Base-by-base conservation (phyloP, 331 rosid genomes). In the Prunus yedoensis region DNA sequence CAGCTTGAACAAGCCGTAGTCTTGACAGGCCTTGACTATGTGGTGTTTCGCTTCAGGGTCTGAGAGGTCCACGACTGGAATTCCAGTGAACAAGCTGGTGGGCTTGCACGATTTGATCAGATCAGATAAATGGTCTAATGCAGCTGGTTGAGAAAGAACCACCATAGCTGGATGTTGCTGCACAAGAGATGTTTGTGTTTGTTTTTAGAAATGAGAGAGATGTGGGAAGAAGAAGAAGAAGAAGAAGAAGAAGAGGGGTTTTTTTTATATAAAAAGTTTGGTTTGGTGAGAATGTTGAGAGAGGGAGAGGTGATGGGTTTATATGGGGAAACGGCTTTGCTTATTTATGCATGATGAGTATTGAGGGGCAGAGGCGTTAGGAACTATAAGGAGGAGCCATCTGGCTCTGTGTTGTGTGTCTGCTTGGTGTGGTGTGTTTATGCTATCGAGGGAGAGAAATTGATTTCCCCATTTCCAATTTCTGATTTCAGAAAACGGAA, bases 1-100 rank as follows among this genome's bases (percentile, higher is more conserved):
- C 2, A 87, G 81, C 83, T 91, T 93, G 72, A 93, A 93, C 65
- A 93, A 79, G 0, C 98, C 98, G 30, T 83, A 75, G 7, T 91
- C 95, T 17, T 89, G 77, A 32, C 88, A 85, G 38, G 97, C 98
- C 30, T 79, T 76, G 11, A 88, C 92, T 9, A 91, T 82, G 1
- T 41, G 79, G 25, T 71, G 71, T 53, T 81, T 87, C 20, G 96
- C 96, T 0, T 83, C 81, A 0, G 94, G 90, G 83, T 79, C 25
- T 0, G 85, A 74, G 60, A 88, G 89, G 80, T 93, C 86, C 21
- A 93, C 82, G 28, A 81, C 84, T 5, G 98, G 98, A 65, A 91
- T 82, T 58, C 71, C 89, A 10, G 70, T 14, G 77, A 80, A 79
- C 41, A 78, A 8, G 70, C 54, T 77, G 1, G 89, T 62, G 10